phyloP scores from a whole-genome alignment of 306 rosid species.

The Fagus sylvatica region DNA sequence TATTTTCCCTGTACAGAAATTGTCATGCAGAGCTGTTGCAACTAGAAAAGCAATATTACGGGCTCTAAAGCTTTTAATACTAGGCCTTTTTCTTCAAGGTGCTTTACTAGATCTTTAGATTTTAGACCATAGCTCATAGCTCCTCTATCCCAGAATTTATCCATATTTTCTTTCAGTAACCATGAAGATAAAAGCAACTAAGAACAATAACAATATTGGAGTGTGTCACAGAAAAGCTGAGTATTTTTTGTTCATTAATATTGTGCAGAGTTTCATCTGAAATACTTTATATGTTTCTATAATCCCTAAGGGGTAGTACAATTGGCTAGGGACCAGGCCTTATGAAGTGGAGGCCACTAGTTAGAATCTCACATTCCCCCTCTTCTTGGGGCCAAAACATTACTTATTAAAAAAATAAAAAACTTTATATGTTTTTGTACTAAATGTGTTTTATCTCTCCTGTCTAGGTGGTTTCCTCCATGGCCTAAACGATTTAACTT shows the following conservation, averaged over 20 bases:
- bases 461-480: conserved; percentile 85
- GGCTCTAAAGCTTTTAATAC: conserved; percentile 68
- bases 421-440: not conserved
- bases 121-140: not conserved
- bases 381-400: too few species aligned
- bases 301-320: too few species aligned
- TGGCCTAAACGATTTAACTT: conserved; percentile 67
- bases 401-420: not conserved
- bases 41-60: conserved; percentile 66
- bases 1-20: conserved; percentile 51
- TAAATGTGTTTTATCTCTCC: conserved; percentile 14
- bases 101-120: conserved; percentile 14
- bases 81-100: conserved; percentile 97
- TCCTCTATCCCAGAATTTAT: not conserved
- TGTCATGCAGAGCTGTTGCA: conserved; percentile 56
- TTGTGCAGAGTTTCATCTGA: not conserved
- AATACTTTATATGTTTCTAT: not conserved
- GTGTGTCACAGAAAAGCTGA: not conserved
- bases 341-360: too few species aligned
- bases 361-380: too few species aligned
- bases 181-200: not conserved
- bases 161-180: not conserved
- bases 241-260: not conserved
- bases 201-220: not conserved
- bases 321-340: too few species aligned